These are phyloP conservation scores for Bidens hawaiensis DNA, from an alignment of 140 eudicot species.

Conservation along the genomic window DNA sequence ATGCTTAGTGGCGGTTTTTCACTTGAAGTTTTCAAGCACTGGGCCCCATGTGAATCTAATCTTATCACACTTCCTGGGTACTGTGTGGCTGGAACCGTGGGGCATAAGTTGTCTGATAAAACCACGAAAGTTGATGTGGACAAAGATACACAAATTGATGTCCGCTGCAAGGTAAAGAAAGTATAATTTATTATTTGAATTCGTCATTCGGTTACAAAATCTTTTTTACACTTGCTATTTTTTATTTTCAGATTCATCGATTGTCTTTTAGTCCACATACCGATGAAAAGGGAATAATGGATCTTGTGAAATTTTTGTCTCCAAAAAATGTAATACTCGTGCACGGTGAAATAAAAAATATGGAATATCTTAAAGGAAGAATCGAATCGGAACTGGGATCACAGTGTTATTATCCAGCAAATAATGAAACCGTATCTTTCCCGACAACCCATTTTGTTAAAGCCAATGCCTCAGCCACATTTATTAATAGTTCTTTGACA, in stretches of 20 bases:
- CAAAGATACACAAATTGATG: conserved; percentile 61
- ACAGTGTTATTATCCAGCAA: conserved; percentile 58
- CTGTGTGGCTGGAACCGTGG: conserved; percentile 80
- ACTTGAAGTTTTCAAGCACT: conserved; percentile 78
- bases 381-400: conserved; percentile 59
- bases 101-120: conserved; percentile 66
- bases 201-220: too few relatives aligned
- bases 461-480: conserved; percentile 50
- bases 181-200: too few relatives aligned
- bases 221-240: not conserved
- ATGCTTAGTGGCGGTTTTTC: conserved; percentile 94
- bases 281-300: conserved; percentile 92
- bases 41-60: conserved; percentile 86
- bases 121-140: conserved; percentile 54
- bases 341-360: conserved; percentile 85
- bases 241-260: conserved; percentile 65
- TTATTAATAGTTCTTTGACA: conserved; percentile 35
- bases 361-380: conserved; percentile 56
- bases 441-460: conserved; percentile 58
- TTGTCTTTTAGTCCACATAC: conserved; percentile 92
- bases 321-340: conserved; percentile 85
- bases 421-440: conserved; percentile 51
- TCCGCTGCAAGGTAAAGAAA: too few relatives aligned
- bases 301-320: conserved; percentile 76
- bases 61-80: conserved; percentile 89